These are phyloP conservation scores for Fusarium dlaminii DNA, from an alignment of 2,329 filamentous ascomycete genomes.

Conservation along the genomic window DNA sequence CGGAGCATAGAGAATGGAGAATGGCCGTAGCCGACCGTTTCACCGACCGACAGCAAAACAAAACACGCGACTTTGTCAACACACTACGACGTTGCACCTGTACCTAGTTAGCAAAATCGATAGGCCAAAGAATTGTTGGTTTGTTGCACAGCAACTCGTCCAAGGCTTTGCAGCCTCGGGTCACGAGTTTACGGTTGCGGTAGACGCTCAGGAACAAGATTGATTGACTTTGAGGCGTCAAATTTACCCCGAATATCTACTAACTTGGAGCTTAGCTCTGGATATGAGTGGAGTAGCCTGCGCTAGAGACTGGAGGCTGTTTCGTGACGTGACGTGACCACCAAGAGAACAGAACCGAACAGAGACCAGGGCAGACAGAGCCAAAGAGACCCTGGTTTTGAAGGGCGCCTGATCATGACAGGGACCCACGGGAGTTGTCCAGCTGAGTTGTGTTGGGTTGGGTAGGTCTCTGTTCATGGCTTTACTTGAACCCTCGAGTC, in stretches of 20 bases:
- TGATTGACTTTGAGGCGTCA: conserved; percentile 13
- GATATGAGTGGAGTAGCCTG: conserved; percentile 2
- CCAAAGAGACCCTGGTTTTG: conserved; percentile 18
- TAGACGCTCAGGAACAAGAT: conserved; percentile 1
- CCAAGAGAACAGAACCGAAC: conserved; percentile 5
- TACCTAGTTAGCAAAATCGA: neutral
- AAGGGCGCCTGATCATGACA: conserved; percentile 33
- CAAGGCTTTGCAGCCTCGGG: neutral
- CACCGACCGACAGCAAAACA: conserved; percentile 22
- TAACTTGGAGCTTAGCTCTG: neutral
- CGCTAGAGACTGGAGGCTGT: conserved; percentile 2
- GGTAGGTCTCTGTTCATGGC: neutral
- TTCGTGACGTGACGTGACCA: conserved; percentile 31
- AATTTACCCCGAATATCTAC: conserved; percentile 12
- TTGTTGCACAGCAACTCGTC: neutral
- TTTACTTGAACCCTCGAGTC: neutral
- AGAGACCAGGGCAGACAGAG: neutral
- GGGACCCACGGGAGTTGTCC: conserved; percentile 19
- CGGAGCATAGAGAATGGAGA: neutral
- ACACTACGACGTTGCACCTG: conserved; percentile 14
- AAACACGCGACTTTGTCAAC: conserved; percentile 19
- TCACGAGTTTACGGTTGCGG: neutral
- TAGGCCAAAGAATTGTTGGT: neutral
- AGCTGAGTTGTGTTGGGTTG: conserved; percentile 9
- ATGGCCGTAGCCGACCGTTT: conserved; percentile 12